phyloP scores from a whole-genome alignment of 1,139 yeast genomes.

The Geotrichum armillariae region DNA sequence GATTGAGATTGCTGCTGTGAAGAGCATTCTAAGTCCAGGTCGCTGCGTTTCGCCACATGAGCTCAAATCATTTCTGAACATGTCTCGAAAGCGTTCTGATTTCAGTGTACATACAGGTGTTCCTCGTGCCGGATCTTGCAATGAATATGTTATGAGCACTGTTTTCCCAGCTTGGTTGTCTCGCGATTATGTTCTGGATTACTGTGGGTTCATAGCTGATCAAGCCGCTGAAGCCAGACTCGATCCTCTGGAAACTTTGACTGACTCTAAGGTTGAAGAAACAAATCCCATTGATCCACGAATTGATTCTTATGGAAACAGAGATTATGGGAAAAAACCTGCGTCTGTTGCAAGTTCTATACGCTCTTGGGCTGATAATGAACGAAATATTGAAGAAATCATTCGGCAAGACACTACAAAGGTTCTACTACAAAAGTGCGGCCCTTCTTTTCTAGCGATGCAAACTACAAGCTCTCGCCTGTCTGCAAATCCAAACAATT shows the following conservation, averaged over 20 bases:
- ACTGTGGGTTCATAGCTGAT: constrained; percentile 34
- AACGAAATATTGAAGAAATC: constrained; percentile 35
- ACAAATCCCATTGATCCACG: constrained; percentile 34
- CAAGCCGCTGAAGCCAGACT: constrained; percentile 12
- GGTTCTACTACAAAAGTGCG: constrained; percentile 33
- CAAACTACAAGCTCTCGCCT: constrained; percentile 3
- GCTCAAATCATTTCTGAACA: constrained; percentile 30
- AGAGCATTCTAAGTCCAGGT: constrained; percentile 28
- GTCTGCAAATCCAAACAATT: neutral
- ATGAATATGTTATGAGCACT: constrained; percentile 28
- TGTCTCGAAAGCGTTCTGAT: constrained; percentile 33
- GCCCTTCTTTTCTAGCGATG: constrained; percentile 27
- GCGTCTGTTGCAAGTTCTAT: constrained; percentile 31
- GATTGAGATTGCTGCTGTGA: constrained; percentile 17
- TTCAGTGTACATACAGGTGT: constrained; percentile 29
- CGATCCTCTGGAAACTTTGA: constrained; percentile 1
- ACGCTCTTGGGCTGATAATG: constrained; percentile 34
- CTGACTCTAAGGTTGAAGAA: constrained; percentile 5
- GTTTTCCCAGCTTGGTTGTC: constrained; percentile 38
- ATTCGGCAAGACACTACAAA: constrained; percentile 34
- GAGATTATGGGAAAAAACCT: constrained; percentile 27
- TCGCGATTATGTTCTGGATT: constrained; percentile 35
- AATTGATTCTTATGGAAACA: constrained; percentile 39
- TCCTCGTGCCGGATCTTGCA: constrained; percentile 34
- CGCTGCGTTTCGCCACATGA: constrained; percentile 31